Evolutionary conservation across 805 yeast genomes (phyloP).

Genomic region (Candida wancherniae): DNA sequence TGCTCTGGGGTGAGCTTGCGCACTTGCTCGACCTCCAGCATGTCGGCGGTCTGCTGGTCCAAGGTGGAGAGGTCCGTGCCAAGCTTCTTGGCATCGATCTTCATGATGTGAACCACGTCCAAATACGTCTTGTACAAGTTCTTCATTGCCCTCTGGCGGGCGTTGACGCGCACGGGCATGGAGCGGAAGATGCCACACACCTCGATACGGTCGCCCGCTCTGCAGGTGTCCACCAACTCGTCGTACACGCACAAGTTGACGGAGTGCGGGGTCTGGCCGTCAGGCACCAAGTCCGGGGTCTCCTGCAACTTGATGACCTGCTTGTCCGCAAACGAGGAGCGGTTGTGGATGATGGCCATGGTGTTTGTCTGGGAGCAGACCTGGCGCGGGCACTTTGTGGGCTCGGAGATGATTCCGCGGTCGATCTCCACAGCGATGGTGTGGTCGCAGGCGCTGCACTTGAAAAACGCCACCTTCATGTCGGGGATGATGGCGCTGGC

Average conservation of each 20-base stretch:
- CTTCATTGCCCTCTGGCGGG: constrained; percentile 79
- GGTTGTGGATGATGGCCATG: constrained; percentile 86
- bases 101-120: constrained; percentile 90
- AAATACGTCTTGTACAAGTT: constrained; percentile 85
- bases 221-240: constrained; percentile 87
- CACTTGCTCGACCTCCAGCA: constrained; percentile 70
- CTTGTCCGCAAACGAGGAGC: constrained; percentile 91
- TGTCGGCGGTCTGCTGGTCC: constrained; percentile 54
- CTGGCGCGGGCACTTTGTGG: constrained; percentile 85
- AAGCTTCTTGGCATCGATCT: constrained; percentile 74
- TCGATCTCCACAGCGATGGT: constrained; percentile 89
- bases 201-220: constrained; percentile 96
- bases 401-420: constrained; percentile 91
- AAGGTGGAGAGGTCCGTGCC: constrained; percentile 75
- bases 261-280: constrained; percentile 97
- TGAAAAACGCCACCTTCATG: constrained; percentile 95
- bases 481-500: constrained; percentile 92
- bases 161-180: constrained; percentile 82
- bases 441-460: constrained; percentile 92
- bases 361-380: constrained; percentile 79
- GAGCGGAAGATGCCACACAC: constrained; percentile 94
- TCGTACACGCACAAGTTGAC: constrained; percentile 92
- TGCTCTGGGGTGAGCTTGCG: constrained; percentile 69
- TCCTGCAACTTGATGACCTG: constrained; percentile 93
- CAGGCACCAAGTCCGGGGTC: constrained; percentile 94